These are phyloP conservation scores for Calvatia gigantea DNA, from an alignment of 768 basidiomycete genomes.

Conservation along the genomic window DNA sequence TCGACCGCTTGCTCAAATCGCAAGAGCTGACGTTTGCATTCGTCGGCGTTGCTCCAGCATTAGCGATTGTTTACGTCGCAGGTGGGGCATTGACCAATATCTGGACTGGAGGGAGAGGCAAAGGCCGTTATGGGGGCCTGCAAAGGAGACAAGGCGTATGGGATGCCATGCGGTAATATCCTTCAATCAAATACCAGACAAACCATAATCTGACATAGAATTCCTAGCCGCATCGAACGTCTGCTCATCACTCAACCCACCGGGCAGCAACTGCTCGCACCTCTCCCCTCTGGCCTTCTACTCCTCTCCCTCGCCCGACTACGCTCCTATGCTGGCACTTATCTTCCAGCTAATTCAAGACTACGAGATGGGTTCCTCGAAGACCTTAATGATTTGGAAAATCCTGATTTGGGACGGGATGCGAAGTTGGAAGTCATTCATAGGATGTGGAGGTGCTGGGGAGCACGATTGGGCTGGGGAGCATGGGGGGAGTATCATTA, in stretches of 20 bases:
- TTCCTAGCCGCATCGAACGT: slow-evolving; percentile 59
- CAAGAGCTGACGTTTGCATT: slow-evolving; percentile 97
- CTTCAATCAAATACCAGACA: too few species aligned
- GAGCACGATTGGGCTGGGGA: slow-evolving; percentile 62
- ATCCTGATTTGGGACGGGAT: slow-evolving; percentile 58
- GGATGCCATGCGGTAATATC: slow-evolving; percentile 60
- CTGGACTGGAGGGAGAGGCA: slow-evolving; percentile 46
- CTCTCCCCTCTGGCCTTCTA: slow-evolving; percentile 70
- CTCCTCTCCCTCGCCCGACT: slow-evolving; percentile 68
- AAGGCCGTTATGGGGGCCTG: slow-evolving; percentile 56
- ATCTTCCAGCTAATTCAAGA: slow-evolving; percentile 54
- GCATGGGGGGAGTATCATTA: slow-evolving; percentile 9
- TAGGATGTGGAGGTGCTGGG: slow-evolving; percentile 90
- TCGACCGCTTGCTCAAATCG: slow-evolving; percentile 90
- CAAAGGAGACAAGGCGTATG: slow-evolving; percentile 54
- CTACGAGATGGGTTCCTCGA: slow-evolving; percentile 79
- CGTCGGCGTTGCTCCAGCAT: slow-evolving; percentile 89
- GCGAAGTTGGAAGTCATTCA: slow-evolving; percentile 80
- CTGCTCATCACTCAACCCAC: slow-evolving; percentile 39
- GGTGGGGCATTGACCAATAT: slow-evolving; percentile 50
- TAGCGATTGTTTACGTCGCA: slow-evolving; percentile 72
- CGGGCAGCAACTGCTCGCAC: slow-evolving; percentile 27
- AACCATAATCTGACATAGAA: neutral
- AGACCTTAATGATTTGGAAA: slow-evolving; percentile 80
- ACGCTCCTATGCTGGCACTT: slow-evolving; percentile 56